Base-by-base conservation (phyloP, 2,329 filamentous ascomycete species). In the Verticillium nubilum region DNA sequence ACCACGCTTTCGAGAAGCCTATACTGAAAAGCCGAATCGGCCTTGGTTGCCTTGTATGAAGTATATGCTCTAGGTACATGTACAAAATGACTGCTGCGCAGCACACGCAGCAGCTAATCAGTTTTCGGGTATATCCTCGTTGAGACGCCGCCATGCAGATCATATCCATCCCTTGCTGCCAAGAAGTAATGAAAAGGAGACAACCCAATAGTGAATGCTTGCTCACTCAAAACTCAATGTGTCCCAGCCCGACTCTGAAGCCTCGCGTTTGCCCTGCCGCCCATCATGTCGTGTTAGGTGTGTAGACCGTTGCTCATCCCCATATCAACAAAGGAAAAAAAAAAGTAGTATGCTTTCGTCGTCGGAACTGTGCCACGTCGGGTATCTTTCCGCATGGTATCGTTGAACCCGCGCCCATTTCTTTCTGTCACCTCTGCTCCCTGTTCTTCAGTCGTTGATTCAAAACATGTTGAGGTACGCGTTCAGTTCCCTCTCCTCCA, bases 401-500 rank as follows among this genome's bases (percentile, higher is more conserved):
- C 19, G 19, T 47, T 19, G n/a, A 47, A 10, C 42, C 19, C 42
- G 23, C 9, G 19, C n/a, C 23, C 42, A 23, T n/a, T n/a, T n/a
- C n/a, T n/a, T n/a, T n/a, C n/a, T n/a, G n/a, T 37, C 33, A 5
- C 19, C 9, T 47, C 42, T n/a, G 7, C n/a, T n/a, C 9, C 42
- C 19, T 13, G 12, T 23, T 9, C 17, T 23, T 23, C 27, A 17
- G 35, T 37, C 1, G 9, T 27, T 55, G 35, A 17, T 56, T 31
- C 52, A 63, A 52, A 60, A 47, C 55, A 61, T 57, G 54, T 56
- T 60, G 28, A 62, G 59, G 19, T 31, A 53, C 25, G 58, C 60
- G 3, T 57, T 60, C 31, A 58, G 25, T 3, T 55, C 60, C 12
- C 33, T 26, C 15, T 37, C 54, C 12, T 37, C 54, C 4, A 47